Percentiles rank a stretch among this genome's conserved stretches.
These are phyloP conservation scores for Lathyrus oleraceus DNA, from an alignment of 306 rosid genomes.

Conservation along the genomic window DNA sequence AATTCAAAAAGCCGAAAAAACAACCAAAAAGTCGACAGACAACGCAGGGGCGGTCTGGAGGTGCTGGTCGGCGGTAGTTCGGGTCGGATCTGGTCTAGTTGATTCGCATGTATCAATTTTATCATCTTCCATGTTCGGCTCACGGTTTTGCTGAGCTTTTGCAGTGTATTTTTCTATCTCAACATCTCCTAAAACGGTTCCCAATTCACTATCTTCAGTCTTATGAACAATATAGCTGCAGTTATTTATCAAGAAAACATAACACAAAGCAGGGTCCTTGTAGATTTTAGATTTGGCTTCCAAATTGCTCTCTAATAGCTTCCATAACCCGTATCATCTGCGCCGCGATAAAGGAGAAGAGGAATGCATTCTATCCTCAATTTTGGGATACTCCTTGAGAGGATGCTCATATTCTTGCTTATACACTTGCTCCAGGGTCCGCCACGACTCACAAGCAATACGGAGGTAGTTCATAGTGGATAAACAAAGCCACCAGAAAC, in stretches of 20 bases:
- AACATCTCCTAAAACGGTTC: constrained; percentile 52
- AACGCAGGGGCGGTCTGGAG: too few relatives aligned
- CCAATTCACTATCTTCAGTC: constrained; percentile 54
- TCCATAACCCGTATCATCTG: constrained; percentile 79
- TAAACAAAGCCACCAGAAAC: constrained; percentile 80
- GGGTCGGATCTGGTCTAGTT: too few relatives aligned
- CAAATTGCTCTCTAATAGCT: constrained; percentile 43
- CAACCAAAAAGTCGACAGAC: too few relatives aligned
- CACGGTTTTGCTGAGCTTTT: too few relatives aligned
- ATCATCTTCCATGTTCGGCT: too few relatives aligned
- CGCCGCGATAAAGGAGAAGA: constrained; percentile 54
- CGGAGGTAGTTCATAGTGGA: constrained; percentile 87
- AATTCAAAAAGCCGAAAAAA: too few relatives aligned
- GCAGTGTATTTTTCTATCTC: constrained; percentile 58
- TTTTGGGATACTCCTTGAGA: too few relatives aligned
- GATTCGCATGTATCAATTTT: too few relatives aligned
- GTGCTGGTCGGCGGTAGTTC: too few relatives aligned
- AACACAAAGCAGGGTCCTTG: constrained; percentile 52
- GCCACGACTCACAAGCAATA: constrained; percentile 69
- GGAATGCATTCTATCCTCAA: constrained; percentile 48
- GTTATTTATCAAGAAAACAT: constrained; percentile 68
- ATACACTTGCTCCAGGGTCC: constrained; percentile 70
- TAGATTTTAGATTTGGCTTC: constrained; percentile 61
- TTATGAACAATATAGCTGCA: constrained; percentile 54
- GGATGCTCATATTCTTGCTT: too few relatives aligned